phyloP scores from a whole-genome alignment of 2,329 filamentous ascomycete species.

The Lizonia empirigonia region DNA sequence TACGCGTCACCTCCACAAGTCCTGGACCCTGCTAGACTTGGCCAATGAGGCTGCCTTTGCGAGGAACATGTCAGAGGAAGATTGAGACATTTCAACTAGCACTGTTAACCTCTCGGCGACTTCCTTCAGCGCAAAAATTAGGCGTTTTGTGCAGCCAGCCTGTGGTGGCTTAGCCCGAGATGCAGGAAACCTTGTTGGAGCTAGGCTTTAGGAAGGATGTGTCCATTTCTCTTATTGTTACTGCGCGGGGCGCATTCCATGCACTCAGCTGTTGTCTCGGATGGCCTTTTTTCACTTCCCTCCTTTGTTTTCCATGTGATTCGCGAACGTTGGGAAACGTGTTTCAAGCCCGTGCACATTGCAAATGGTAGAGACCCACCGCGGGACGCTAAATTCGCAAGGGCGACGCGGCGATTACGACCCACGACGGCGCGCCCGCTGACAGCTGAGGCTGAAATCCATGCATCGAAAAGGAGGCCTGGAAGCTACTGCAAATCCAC shows the following conservation, averaged over 20 bases:
- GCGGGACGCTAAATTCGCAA: constrained; percentile 3
- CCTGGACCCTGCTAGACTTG: constrained; percentile 7
- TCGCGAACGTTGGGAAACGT: background rate
- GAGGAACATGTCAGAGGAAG: background rate
- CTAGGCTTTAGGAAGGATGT: constrained; percentile 5
- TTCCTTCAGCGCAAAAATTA: constrained; percentile 1
- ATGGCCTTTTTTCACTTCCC: background rate
- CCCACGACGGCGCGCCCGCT: constrained; percentile 3
- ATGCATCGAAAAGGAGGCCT: constrained; percentile 10
- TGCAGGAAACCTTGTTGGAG: background rate
- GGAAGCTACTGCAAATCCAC: background rate
- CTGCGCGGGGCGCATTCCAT: background rate
- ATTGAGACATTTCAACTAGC: background rate
- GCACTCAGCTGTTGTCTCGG: background rate
- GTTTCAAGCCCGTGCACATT: background rate
- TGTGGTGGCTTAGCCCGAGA: constrained; percentile 2
- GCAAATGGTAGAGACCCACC: background rate
- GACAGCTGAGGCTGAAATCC: constrained; percentile 7
- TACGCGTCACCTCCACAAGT: constrained; percentile 15
- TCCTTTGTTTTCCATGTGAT: background rate
- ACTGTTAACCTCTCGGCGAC: background rate
- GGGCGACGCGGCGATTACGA: constrained; percentile 1
- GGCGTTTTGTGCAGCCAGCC: constrained; percentile 12
- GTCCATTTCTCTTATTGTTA: background rate
- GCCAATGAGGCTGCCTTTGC: background rate